Evolutionary conservation across 176 grass and related monocot genomes (phyloP), one percentile per base, ranked within the genome.

Genomic region (Cenchrus purpureus): DNA sequence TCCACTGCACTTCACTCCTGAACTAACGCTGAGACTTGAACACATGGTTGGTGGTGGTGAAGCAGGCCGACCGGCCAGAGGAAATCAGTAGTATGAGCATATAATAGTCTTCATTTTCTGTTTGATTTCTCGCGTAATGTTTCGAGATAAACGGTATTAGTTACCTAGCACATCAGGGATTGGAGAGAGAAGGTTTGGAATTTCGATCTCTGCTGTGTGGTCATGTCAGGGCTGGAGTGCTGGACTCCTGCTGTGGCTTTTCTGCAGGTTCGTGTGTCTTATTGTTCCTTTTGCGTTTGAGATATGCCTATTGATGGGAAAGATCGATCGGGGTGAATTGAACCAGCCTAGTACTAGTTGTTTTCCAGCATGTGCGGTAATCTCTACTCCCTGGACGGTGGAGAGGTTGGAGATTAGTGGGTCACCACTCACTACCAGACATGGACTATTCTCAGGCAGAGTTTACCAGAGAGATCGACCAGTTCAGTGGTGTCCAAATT

Each of bases 121-220:
- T 58, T 60, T 9, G 8, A n/a, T 19, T 46, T 49, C 37, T 49
- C 34, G 20, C 3, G 25, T 45, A n/a, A 6, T 65, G 37, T 12
- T 0, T 42, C 42, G 7, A 3, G 63, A 68, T 70, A 20, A 20
- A 46, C 8, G 54, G 34, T 44, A 84, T 79, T 74, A 59, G 14
- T 67, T 50, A 73, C 37, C 11, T 79, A 65, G 59, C 76, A 84
- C 84, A 83, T 86, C 79, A 79, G 5, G 58, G 31, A 32, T 32
- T 32, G 31, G 7, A 31, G 15, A 69, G 37, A 28, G 50, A 11
- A 66, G 32, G 60, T 42, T 53, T 69, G 82, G 68, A 66, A 67
- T 16, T 84, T 12, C 68, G 68, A 72, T 79, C 68, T 31, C 10
- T 15, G 6, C 12, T 75, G 61, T 25, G 45, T 63, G 51, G 77